Evolutionary conservation across 73 alveolate species (phyloP), one percentile per base, ranked within the genome.

Genomic region (Symbiodinium natans): DNA sequence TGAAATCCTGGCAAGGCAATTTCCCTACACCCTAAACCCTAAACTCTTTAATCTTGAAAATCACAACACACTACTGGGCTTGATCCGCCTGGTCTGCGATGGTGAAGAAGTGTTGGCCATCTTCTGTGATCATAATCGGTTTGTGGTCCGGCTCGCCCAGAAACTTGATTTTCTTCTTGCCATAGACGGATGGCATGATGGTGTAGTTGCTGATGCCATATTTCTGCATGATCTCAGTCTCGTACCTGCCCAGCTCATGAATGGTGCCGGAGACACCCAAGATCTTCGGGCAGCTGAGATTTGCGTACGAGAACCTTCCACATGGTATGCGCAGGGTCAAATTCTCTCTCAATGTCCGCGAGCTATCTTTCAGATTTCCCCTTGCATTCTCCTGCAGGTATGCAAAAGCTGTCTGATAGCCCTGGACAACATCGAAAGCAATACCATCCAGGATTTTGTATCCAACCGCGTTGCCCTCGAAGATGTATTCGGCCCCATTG

Each of bases 191-290:
- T 11, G 99, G 99, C 29, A 97, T 73, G 21, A 39, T 1, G 3
- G 99, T 99, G 92, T n/a, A 63, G 48, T 68, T 99, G 21, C 71
- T 52, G 63, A 99, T 75, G 33, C 99, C 95, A 41, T 84, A 98
- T 2, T 42, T 39, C 25, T 48, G 85, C 74, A 99, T 77, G 13
- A 97, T 92, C 25, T 90, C n/a, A 77, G 74, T 27, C 39, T 99
- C 95, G 38, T 90, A 74, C 40, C 89, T 63, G 27, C 95, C 86
- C 86, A 99, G 40, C 19, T 98, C 92, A 41, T 97, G 83, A 11
- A 99, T 42, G 19, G 99, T 99, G 2, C 99, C 99, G 6, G 99
- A 88, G 29, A 99, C 99, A 25, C 99, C 99, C 48, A 99, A 36
- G 36, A 99, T 89, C 83, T 82, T 83, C 17, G 86, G 33, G 83